Evolutionary conservation across 1,284 basidiomycete species (phyloP), one percentile per base, ranked within the genome.

Genomic region (Mycena citricolor): DNA sequence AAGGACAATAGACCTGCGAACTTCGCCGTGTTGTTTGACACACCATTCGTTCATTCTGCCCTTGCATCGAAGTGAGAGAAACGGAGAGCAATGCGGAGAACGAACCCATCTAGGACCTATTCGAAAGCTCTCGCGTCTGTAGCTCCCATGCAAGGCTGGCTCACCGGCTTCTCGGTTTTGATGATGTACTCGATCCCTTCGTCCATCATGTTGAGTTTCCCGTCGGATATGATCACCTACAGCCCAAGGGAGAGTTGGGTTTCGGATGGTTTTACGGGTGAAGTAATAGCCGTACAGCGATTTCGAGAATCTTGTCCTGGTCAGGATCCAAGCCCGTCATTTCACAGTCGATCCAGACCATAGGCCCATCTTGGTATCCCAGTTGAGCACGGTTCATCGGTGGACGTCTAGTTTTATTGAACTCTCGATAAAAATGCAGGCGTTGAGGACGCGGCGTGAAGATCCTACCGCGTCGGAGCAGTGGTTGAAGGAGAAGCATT

Each of bases 271-370:
- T n/a, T 32, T n/a, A 26, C 25, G 50, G 61, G 32, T 31, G 13
- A 8, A 12, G 37, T 24, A 32, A 31, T 30, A 29, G 14, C 24
- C 40, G 30, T 30, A 83, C 83, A 11, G 85, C 84, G 59, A 88
- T 83, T 61, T 93, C 90, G 4, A 93, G 60, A 19, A 93, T 77
- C 45, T 79, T 80, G 60, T 93, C 86, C 22, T 62, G 79, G 21
- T 74, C 70, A 4, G 74, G 73, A 57, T 86, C 65, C 17, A 76
- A 64, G 2, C 74, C 74, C 2, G 88, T 90, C 90, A 93, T 93
- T 65, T 93, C 90, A 58, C 89, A 90, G 61, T 93, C 90, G 38
- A 93, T 77, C 90, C 90, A 93, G 2, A 93, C 86, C 36, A 93
- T 65, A 8, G 90, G 89, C 0, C 86, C 86, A 14, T 77, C 72